Evolutionary conservation across 441 rosid species (phyloP).

Genomic region (Croton setiger): DNA sequence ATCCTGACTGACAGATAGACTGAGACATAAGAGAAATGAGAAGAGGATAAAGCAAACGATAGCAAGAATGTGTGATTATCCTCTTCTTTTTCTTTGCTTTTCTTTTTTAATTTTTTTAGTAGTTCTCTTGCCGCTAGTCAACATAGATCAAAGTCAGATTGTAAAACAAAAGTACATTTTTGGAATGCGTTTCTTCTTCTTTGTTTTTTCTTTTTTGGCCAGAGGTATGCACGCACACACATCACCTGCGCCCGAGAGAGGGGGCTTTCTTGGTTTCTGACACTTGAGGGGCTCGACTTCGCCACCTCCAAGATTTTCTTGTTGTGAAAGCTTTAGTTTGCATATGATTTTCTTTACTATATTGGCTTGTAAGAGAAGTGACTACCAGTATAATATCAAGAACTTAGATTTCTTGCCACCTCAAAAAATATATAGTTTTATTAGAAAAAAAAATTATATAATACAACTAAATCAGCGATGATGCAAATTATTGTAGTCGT

Average conservation of each 20-base stretch:
- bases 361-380: background rate
- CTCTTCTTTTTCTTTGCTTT: background rate
- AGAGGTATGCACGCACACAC: too few relatives aligned
- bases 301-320: too few relatives aligned
- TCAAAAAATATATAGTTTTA: too few relatives aligned
- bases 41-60: conserved; percentile 4
- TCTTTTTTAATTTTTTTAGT: background rate
- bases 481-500: background rate
- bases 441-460: background rate
- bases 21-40: background rate
- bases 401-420: too few relatives aligned
- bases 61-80: conserved; percentile 12
- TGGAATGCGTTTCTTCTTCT: background rate
- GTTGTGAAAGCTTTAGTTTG: background rate
- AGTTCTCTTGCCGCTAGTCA: conserved; percentile 5
- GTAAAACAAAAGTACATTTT: background rate
- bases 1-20: conserved; percentile 19
- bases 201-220: too few relatives aligned
- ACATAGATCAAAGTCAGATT: background rate
- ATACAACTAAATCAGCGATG: background rate
- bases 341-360: background rate
- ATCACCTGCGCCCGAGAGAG: too few relatives aligned
- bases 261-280: too few relatives aligned
- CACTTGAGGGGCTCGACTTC: too few relatives aligned
- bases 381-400: background rate